A percentile compares a stretch with the other conserved stretches of the same genome.
Evolutionary conservation across 805 yeast species (phyloP).

Genomic region (Dipodascus albidus): DNA sequence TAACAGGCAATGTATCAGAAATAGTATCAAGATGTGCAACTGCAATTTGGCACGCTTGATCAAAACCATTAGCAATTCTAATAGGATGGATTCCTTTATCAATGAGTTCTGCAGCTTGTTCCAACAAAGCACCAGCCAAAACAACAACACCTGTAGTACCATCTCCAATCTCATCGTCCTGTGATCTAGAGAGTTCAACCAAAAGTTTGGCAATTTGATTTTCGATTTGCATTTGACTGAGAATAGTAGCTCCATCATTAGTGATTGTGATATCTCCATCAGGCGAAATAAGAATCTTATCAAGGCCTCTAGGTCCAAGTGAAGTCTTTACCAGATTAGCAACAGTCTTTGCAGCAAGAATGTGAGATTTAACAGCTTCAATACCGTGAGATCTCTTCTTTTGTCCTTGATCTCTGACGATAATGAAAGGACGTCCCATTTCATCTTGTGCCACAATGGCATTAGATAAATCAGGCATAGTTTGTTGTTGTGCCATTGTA

Average conservation of each 20-base stretch:
- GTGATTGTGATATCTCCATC: constrained; percentile 98
- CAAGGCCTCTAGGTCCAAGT: constrained; percentile 96
- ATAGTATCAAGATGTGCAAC: constrained; percentile 59
- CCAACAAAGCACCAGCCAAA: constrained; percentile 84
- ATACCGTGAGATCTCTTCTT: constrained; percentile 59
- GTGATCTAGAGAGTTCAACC: constrained; percentile 88
- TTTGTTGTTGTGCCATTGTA: neutral
- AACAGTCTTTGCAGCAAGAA: constrained; percentile 89
- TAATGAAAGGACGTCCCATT: constrained; percentile 97
- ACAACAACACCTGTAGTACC: constrained; percentile 99
- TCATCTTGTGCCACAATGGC: constrained; percentile 99
- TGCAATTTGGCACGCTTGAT: constrained; percentile 92
- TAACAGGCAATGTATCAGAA: constrained; percentile 53
- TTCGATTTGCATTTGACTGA: constrained; percentile 91
- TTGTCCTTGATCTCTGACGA: constrained; percentile 75
- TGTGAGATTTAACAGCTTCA: constrained; percentile 74
- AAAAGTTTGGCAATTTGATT: constrained; percentile 91
- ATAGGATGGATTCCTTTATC: constrained; percentile 98
- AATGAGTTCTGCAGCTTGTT: constrained; percentile 87
- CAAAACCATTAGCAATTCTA: constrained; percentile 93
- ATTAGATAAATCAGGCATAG: constrained; percentile 85
- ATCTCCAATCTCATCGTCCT: constrained; percentile 97
- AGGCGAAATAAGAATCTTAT: constrained; percentile 86
- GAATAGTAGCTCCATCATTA: constrained; percentile 96
- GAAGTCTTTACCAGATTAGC: constrained; percentile 87